phyloP scores from a whole-genome alignment of 2,329 filamentous ascomycete genomes.

The Pezicula radicicola region DNA sequence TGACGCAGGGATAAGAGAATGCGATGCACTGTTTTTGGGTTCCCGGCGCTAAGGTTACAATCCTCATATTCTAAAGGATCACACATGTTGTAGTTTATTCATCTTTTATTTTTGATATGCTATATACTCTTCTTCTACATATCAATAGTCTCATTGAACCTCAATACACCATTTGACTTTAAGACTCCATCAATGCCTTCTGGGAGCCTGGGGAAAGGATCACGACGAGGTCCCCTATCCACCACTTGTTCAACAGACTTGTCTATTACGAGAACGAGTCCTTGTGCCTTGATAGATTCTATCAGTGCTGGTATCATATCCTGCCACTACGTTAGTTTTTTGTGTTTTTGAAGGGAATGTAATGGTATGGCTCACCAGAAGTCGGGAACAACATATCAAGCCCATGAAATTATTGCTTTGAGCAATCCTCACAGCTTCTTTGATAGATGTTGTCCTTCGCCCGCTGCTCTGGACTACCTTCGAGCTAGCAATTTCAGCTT shows the following conservation, averaged over 20 bases:
- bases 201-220: constrained; percentile 60
- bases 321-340: constrained; percentile 43
- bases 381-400: constrained; percentile 80
- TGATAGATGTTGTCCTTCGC: constrained; percentile 78
- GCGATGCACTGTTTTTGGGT: no score
- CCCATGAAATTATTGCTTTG: constrained; percentile 99
- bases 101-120: not conserved
- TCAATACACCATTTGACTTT: constrained; percentile 80
- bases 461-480: constrained; percentile 48
- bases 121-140: constrained; percentile 36
- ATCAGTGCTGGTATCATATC: constrained; percentile 91
- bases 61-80: no score
- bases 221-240: constrained; percentile 31
- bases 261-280: constrained; percentile 87
- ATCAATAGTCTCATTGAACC: constrained; percentile 91
- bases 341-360: not conserved
- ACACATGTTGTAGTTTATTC: no score
- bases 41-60: no score
- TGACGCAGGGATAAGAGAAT: no score
- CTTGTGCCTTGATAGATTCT: constrained; percentile 91
- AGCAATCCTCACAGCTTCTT: constrained; percentile 89
- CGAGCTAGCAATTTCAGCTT: constrained; percentile 36
- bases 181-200: constrained; percentile 86
- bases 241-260: constrained; percentile 54
- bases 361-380: constrained; percentile 64